Evolutionary conservation across 306 rosid genomes (phyloP), one percentile per base, ranked within the genome.

Genomic region (Delonix regia): DNA sequence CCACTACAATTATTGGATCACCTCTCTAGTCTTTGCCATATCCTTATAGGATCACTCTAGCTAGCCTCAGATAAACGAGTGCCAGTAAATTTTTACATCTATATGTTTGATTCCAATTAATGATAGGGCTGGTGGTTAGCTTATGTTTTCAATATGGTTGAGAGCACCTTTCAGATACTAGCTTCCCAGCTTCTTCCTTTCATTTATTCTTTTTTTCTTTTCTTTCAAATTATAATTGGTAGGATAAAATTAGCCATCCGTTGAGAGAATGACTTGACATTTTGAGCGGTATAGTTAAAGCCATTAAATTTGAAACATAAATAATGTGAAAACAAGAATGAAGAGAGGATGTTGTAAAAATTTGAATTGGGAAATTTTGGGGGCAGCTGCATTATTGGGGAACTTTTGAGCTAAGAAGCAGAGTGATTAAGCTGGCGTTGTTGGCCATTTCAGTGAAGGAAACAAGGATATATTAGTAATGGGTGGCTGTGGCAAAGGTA

Each of bases 351-450:
- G 38, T 65, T 27, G 6, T 55, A 24, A 19, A 66, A 76, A 66
- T 65, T 71, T 76, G 69, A 80, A 80, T 60, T 51, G 75, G 81
- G 80, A 81, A 80, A 71, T n/a, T 74, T 77, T 65, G 78, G 25
- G 3, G 39, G 2, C 16, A 11, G 71, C 33, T 34, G 82, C 47
- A 85, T 85, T 57, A 81, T 83, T 81, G 57, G 67, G 10, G 47
- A 74, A 74, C 78, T 80, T 87, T 82, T 84, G 16, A 69, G 84
- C 7, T 76, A 63, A 75, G 72, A 28, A 69, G 27, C 21, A 64
- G 33, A 53, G 73, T 71, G 76, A 78, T 83, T 80, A 86, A 80
- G 93, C 78, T 78, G 90, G 84, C 83, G 15, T 68, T 71, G 83
- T 87, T 82, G 81, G 48, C 14, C 48, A 62, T 62, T 56, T 18